phyloP scores from a whole-genome alignment of 768 basidiomycete species.

The Pseudohyphozyma bogoriensis region DNA sequence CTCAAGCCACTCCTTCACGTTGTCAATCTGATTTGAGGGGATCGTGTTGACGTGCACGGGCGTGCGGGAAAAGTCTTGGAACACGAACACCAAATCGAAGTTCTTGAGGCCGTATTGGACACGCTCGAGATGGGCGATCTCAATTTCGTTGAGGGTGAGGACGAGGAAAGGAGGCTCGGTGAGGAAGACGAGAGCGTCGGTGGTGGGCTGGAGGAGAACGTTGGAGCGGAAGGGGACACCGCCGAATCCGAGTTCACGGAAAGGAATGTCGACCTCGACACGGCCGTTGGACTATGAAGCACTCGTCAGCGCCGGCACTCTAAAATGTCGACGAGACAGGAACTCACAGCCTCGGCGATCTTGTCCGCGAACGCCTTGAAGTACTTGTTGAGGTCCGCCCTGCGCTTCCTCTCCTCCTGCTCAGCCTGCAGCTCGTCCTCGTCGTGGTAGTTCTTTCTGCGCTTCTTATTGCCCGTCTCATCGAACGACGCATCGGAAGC shows the following conservation, averaged over 20 bases:
- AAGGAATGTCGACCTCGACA: slow-evolving; percentile 89
- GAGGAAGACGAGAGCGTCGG: slow-evolving; percentile 89
- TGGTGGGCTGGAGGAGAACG: slow-evolving; percentile 88
- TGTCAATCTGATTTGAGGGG: slow-evolving; percentile 77
- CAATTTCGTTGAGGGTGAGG: slow-evolving; percentile 85
- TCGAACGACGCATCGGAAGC: slow-evolving; percentile 96
- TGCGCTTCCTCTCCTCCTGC: slow-evolving; percentile 84
- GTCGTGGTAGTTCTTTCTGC: slow-evolving; percentile 81
- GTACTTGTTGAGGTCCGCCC: slow-evolving; percentile 82
- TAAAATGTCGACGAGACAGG: background rate
- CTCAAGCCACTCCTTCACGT: slow-evolving; percentile 99
- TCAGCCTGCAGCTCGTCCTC: slow-evolving; percentile 99
- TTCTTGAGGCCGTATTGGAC: slow-evolving; percentile 93
- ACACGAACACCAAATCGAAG: slow-evolving; percentile 93
- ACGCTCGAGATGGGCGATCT: slow-evolving; percentile 91
- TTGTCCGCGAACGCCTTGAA: slow-evolving; percentile 89
- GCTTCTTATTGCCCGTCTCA: slow-evolving; percentile 97
- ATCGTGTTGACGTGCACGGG: slow-evolving; percentile 97
- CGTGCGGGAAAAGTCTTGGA: slow-evolving; percentile 86
- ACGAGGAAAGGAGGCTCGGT: slow-evolving; percentile 94
- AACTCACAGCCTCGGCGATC: slow-evolving; percentile 73
- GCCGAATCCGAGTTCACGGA: slow-evolving; percentile 91
- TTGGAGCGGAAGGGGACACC: slow-evolving; percentile 94
- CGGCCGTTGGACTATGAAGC: slow-evolving; percentile 60
- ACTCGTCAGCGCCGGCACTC: slow-evolving; percentile 3